Conservation (phyloP, 139 green algal species). For the Haematococcus sp. region DNA sequence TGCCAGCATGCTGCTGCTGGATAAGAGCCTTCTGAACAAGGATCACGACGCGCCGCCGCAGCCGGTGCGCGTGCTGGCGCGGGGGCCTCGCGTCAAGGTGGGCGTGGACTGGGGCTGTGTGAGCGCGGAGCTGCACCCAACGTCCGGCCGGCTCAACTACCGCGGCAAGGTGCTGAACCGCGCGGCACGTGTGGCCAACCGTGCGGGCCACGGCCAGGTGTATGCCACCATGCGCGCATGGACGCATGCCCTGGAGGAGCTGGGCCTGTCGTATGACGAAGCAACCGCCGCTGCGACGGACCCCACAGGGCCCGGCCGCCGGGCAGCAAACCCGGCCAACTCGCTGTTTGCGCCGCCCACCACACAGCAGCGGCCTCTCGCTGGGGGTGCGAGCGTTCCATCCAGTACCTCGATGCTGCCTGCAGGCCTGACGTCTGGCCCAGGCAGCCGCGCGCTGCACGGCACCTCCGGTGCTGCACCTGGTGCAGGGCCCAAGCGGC, state of each 20-base stretch:
- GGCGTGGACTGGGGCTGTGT: conserved; percentile 22
- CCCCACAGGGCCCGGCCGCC: too few species aligned
- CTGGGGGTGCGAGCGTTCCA: too few species aligned
- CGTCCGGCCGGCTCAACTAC: conserved; percentile 30
- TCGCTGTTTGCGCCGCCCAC: too few species aligned
- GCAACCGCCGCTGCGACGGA: background rate
- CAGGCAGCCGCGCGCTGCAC: too few species aligned
- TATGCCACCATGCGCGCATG: background rate
- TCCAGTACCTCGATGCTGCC: too few species aligned
- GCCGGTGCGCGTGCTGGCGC: background rate
- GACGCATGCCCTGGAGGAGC: background rate
- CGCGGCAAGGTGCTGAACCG: conserved; percentile 35
- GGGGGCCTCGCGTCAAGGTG: conserved; percentile 7
- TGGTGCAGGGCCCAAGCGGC: too few species aligned
- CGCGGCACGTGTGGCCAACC: conserved; percentile 16
- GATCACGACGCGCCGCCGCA: background rate
- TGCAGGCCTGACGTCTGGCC: too few species aligned
- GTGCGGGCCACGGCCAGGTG: conserved; percentile 21
- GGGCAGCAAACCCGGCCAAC: background rate
- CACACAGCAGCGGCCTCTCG: too few species aligned
- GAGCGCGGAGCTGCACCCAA: conserved; percentile 7
- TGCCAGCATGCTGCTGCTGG: too few species aligned
- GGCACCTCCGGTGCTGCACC: too few species aligned
- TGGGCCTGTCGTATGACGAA: background rate
- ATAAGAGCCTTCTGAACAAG: too few species aligned